Percentiles rank a stretch among this genome's conserved stretches.
phyloP scores from a whole-genome alignment of 2,329 filamentous ascomycete genomes.

The Paracorniculantispora psalliotae region DNA sequence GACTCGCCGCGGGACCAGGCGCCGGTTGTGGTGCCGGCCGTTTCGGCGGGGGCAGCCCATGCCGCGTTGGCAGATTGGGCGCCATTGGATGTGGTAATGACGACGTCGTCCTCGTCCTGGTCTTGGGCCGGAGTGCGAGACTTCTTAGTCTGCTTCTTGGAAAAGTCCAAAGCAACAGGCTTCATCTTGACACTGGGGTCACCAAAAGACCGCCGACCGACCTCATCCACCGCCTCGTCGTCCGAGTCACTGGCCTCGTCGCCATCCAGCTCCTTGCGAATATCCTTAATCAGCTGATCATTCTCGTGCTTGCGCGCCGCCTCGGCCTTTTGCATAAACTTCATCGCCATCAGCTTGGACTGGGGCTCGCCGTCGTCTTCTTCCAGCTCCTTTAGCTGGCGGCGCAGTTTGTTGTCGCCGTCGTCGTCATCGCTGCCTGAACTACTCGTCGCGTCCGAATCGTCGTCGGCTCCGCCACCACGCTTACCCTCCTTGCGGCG shows the following conservation, averaged over 20 bases:
- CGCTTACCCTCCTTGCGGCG: conserved; percentile 70
- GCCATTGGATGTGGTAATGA: conserved; percentile 21
- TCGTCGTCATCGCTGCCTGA: conserved; percentile 43
- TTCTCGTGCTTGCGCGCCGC: conserved; percentile 72
- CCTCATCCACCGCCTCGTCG: conserved; percentile 50
- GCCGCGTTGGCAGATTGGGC: conserved; percentile 18
- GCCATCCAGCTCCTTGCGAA: conserved; percentile 68
- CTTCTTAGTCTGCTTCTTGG: conserved; percentile 21
- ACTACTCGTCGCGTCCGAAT: conserved; percentile 45
- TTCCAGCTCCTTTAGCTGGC: conserved; percentile 39
- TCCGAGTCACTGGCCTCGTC: conserved; percentile 45
- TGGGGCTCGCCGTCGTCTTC: conserved; percentile 48
- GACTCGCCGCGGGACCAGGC: conserved; percentile 39
- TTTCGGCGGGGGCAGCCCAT: conserved; percentile 20
- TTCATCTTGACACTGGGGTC: conserved; percentile 33
- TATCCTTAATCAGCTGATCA: conserved; percentile 65
- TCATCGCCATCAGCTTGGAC: conserved; percentile 74
- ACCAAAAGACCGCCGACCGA: conserved; percentile 69
- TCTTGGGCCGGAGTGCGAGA: conserved; percentile 25
- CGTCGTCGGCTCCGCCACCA: conserved; percentile 39
- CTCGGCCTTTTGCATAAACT: conserved; percentile 92
- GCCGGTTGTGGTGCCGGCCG: conserved; percentile 27
- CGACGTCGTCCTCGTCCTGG: conserved; percentile 24
- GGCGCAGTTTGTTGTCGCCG: conserved; percentile 51
- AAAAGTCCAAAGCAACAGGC: conserved; percentile 26